Evolutionary conservation across 2,329 filamentous ascomycete species (phyloP).

Genomic region (Phyllosticta citriasiana): DNA sequence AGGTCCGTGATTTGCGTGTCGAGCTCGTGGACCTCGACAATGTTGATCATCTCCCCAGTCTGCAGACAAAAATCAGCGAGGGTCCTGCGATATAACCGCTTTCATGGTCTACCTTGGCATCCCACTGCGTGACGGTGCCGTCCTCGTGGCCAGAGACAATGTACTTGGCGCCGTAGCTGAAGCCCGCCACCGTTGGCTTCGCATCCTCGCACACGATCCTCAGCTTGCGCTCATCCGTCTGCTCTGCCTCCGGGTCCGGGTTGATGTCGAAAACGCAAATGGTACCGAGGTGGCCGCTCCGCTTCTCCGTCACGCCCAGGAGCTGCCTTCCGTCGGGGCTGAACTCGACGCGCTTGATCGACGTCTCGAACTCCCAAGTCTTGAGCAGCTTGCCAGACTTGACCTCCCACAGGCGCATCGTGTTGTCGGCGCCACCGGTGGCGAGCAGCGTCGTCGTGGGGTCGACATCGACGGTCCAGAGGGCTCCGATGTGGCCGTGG

Average conservation of each 20-base stretch:
- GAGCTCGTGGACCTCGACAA: constrained; percentile 76
- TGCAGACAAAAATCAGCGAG: constrained; percentile 20
- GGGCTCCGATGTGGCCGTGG: constrained; percentile 90
- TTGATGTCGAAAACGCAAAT: constrained; percentile 89
- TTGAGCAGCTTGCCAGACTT: constrained; percentile 88
- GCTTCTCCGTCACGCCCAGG: constrained; percentile 94
- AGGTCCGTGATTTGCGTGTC: constrained; percentile 81
- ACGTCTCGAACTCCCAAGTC: constrained; percentile 95
- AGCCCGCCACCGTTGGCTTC: constrained; percentile 95
- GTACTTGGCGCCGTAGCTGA: constrained; percentile 88
- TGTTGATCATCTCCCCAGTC: constrained; percentile 73
- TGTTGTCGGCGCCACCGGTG: constrained; percentile 95
- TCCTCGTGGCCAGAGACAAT: constrained; percentile 98
- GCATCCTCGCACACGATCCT: constrained; percentile 83
- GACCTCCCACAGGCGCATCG: constrained; percentile 93
- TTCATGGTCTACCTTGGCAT: constrained; percentile 61
- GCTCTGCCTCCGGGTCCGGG: constrained; percentile 70
- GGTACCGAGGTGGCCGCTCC: constrained; percentile 89
- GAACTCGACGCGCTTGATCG: constrained; percentile 97
- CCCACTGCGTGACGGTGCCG: constrained; percentile 81
- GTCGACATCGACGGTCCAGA: constrained; percentile 98
- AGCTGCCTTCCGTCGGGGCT: constrained; percentile 84
- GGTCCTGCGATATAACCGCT: background rate
- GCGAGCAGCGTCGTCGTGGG: constrained; percentile 85
- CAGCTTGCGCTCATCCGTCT: constrained; percentile 71